A percentile compares a stretch with the other conserved stretches of the same genome.
Conservation (phyloP, 768 basidiomycete genomes). For the Bullera alba region DNA sequence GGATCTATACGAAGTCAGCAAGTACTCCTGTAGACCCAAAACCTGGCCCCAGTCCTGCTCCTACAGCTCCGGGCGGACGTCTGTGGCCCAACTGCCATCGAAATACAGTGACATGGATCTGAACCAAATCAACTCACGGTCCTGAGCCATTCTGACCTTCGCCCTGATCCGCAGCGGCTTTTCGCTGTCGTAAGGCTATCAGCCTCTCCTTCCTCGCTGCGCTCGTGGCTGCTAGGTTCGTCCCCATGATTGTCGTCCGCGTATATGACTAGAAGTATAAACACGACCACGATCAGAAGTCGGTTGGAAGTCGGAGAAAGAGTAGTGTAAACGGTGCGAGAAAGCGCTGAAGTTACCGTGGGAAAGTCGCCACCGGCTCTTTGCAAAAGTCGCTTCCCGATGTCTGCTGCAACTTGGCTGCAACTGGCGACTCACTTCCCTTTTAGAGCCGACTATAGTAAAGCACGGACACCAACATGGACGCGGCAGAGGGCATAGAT, state of each 20-base stretch:
- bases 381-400: neutral
- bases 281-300: neutral
- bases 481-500: slow-evolving; percentile 27
- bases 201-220: slow-evolving; percentile 43
- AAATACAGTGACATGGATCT: too few relatives aligned
- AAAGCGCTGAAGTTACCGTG: slow-evolving; percentile 13
- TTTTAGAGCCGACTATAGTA: neutral
- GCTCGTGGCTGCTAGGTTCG: slow-evolving; percentile 40
- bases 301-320: neutral
- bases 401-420: neutral
- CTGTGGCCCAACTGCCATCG: too few relatives aligned
- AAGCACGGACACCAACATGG: slow-evolving; percentile 4
- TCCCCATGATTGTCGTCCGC: slow-evolving; percentile 20
- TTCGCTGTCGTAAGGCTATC: slow-evolving; percentile 42
- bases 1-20: slow-evolving; percentile 12
- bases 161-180: slow-evolving; percentile 28
- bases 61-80: too few relatives aligned
- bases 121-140: slow-evolving; percentile 17
- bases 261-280: neutral
- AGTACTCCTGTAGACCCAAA: too few relatives aligned
- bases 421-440: neutral
- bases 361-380: slow-evolving; percentile 8
- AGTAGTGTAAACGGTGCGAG: neutral
- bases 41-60: too few relatives aligned
- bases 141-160: slow-evolving; percentile 26